Evolutionary conservation across 345 rosid species (phyloP), one percentile per base, ranked within the genome.

Genomic region (Pseudoturritis turrita): DNA sequence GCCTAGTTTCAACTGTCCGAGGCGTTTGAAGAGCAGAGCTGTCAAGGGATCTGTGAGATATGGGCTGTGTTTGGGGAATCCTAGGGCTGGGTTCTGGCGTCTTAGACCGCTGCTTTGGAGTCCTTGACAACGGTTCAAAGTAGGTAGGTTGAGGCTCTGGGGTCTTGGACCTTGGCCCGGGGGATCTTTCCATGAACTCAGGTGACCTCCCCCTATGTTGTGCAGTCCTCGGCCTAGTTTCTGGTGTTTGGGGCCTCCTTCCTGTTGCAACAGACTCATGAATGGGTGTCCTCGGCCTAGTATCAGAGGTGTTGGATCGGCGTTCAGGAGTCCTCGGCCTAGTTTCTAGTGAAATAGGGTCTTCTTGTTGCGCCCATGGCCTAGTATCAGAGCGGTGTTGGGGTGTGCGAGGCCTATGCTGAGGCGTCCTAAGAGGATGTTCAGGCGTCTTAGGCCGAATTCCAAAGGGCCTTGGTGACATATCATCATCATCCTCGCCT

Each of bases 71-170:
- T 52, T 51, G 69, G 2, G 50, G 57, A 36, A 75, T 62, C 70
- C 74, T 53, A 36, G 58, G 49, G 25, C 49, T 53, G 50, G 74
- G 74, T 53, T 75, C 79, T 14, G 79, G 74, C n/a, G 79, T 68
- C 74, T 44, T 75, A 5, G 78, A 67, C 40, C 68, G 46, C 31
- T 0, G 31, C 50, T 52, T 52, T 40, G 78, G 78, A 15, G 35
- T 60, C 56, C 11, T 36, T 21, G 58, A 62, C 1, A 45, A 44
- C 25, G 70, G 65, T 68, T 68, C 74, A 52, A 31, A 25, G 69
- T 52, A 75, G 35, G 57, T 52, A 21, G 64, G 63, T 44, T 68
- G 79, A 68, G 79, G 79, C 64, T 75, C 74, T 25, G 79, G 79
- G 7, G 79, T 75, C 74, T 60, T 74, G 55, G 73, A 74, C 69